Base-by-base conservation (phyloP, 2,329 filamentous ascomycete species). In the Pseudocercospora ulei region DNA sequence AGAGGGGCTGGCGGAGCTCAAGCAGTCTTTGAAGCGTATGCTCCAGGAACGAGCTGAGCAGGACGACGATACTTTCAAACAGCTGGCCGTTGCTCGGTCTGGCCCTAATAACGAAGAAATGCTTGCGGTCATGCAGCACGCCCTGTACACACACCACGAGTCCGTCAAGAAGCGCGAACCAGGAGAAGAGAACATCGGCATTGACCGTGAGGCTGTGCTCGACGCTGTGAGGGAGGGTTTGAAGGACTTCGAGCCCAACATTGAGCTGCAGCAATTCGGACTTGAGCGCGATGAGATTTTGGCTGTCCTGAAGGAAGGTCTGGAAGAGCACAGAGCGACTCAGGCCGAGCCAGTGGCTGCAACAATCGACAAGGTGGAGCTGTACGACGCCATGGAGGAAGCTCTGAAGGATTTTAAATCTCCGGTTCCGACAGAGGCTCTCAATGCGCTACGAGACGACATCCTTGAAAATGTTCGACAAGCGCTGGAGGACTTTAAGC, bases 231-330 rank as follows among this genome's bases (percentile, higher is more conserved):
- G 79, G 51, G 86, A 94, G 51, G 88, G 87, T 1, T 93, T 86
- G 76, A 88, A 95, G 57, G 83, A 78, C 38, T 93, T 93, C 64
- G 93, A 93, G 62, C 88, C 88, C 1, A 85, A 95, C 53, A 85
- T 94, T 35, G 80, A 93, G 52, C 72, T 93, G 3, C 81, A 94
- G 52, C 85, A 93, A 53, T 82, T 92, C 46, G 88, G 87, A 1
- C 68, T 96, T 1, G 88, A 94, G 59, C 75, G 85, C 3, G 85
- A 95, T 7, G 88, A 96, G 56, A 82, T 96, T 31, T 68, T 96
- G 8, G 77, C 81, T 24, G 93, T 86, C 49, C 70, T 96, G 16
- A 78, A 82, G 50, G 81, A 95, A 64, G 88, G 88, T 0, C 71
- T 96, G 0, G 77, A 82, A 49, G 76, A 85, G 30, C 86, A 90